These are phyloP conservation scores for Stagonosporopsis rhizophila DNA, from an alignment of 2,329 filamentous ascomycete species.

Conservation along the genomic window DNA sequence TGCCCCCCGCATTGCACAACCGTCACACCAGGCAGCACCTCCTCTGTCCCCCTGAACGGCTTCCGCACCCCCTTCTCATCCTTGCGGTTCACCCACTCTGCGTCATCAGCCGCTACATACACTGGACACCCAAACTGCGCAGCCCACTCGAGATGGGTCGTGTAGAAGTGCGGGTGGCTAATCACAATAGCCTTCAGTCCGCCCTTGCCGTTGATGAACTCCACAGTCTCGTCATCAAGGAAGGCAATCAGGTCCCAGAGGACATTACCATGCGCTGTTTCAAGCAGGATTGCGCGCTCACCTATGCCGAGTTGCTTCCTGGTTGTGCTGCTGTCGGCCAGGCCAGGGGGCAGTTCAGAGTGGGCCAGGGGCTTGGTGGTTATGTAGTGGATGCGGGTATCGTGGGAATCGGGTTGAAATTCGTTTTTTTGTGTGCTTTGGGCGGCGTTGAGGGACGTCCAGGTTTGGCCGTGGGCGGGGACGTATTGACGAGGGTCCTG, in stretches of 20 bases:
- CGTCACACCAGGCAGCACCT: slow-evolving; percentile 59
- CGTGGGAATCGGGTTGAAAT: slow-evolving; percentile 57
- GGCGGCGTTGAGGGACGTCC: slow-evolving; percentile 65
- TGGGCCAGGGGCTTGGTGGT: slow-evolving; percentile 46
- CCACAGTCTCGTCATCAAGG: slow-evolving; percentile 69
- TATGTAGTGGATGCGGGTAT: slow-evolving; percentile 56
- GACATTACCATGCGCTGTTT: slow-evolving; percentile 71
- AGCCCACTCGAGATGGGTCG: slow-evolving; percentile 78
- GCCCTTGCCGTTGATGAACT: slow-evolving; percentile 65
- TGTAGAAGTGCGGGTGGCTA: slow-evolving; percentile 83
- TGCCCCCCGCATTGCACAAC: slow-evolving; percentile 78
- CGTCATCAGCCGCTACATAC: slow-evolving; percentile 71
- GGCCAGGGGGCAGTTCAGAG: slow-evolving; percentile 28
- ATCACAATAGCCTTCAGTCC: slow-evolving; percentile 76
- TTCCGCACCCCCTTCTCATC: slow-evolving; percentile 53
- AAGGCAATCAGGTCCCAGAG: slow-evolving; percentile 81
- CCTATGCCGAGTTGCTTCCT: slow-evolving; percentile 71
- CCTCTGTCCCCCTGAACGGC: slow-evolving; percentile 53
- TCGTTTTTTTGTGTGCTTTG: slow-evolving; percentile 59
- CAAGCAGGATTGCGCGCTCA: slow-evolving; percentile 73
- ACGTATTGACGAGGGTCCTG: slow-evolving; percentile 72
- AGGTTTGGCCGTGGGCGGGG: slow-evolving; percentile 68
- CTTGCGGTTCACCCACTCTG: slow-evolving; percentile 65
- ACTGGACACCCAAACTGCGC: slow-evolving; percentile 72
- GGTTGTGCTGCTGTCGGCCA: slow-evolving; percentile 47